Percentiles rank a stretch among this genome's conserved stretches.
Conservation (phyloP, 139 green algal species). For the Edaphochlamys debaryana region DNA sequence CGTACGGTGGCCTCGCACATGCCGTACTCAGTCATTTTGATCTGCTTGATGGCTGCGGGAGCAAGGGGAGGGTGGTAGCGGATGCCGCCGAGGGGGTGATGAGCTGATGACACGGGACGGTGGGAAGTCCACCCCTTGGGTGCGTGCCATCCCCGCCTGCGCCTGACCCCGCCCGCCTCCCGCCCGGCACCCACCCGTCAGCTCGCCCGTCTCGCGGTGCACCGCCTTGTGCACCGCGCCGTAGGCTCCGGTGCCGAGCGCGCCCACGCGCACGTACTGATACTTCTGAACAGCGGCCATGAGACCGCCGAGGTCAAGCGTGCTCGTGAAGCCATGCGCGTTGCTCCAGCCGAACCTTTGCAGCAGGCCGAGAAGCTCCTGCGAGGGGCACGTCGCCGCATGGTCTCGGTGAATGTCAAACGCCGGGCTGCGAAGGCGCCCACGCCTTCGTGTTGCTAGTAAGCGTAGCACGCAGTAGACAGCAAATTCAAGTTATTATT, state of each 20-base stretch:
- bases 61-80: not conserved
- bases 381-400: too few relatives aligned
- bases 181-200: slow-evolving; percentile 66
- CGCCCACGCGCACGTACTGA: not conserved
- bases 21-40: slow-evolving; percentile 68
- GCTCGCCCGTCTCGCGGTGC: slow-evolving; percentile 57
- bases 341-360: not conserved
- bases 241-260: slow-evolving; percentile 39
- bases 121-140: too few relatives aligned
- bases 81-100: not conserved
- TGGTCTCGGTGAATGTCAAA: too few relatives aligned
- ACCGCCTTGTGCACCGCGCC: slow-evolving; percentile 62
- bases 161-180: too few relatives aligned
- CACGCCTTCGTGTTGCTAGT: too few relatives aligned
- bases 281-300: not conserved
- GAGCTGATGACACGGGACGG: not conserved
- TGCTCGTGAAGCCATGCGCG: not conserved
- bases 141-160: too few relatives aligned
- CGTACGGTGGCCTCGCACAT: slow-evolving; percentile 74
- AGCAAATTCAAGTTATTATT: too few relatives aligned
- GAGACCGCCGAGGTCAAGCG: not conserved
- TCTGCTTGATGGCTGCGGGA: slow-evolving; percentile 90
- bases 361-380: slow-evolving; percentile 10
- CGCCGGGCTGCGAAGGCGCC: too few relatives aligned
- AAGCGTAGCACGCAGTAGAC: too few relatives aligned